Evolutionary conservation across 1,284 basidiomycete genomes (phyloP).

Genomic region (Pascua guehoae): DNA sequence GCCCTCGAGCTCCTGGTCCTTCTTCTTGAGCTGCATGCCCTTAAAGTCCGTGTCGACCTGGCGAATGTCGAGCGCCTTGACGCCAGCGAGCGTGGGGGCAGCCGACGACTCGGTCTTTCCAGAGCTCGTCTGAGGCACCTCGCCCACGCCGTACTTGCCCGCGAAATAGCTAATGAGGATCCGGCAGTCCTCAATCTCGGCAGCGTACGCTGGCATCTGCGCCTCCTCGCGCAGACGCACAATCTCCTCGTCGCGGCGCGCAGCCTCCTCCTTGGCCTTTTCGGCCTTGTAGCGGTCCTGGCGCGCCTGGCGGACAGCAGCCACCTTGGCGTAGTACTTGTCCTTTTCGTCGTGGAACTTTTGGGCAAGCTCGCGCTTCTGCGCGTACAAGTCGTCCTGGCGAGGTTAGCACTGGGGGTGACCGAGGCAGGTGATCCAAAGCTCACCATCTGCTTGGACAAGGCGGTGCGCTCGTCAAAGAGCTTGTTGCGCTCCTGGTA

Average conservation of each 20-base stretch:
- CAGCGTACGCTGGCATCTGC: slow-evolving; percentile 80
- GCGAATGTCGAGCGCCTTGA: slow-evolving; percentile 78
- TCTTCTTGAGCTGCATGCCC: slow-evolving; percentile 79
- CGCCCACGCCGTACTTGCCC: slow-evolving; percentile 59
- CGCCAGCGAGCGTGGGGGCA: slow-evolving; percentile 56
- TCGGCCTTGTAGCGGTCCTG: slow-evolving; percentile 76
- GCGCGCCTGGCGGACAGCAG: slow-evolving; percentile 71
- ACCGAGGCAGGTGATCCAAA: too few species aligned
- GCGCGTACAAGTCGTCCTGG: slow-evolving; percentile 66
- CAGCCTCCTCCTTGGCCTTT: slow-evolving; percentile 75
- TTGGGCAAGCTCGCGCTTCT: slow-evolving; percentile 71
- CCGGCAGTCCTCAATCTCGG: slow-evolving; percentile 89
- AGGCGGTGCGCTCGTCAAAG: slow-evolving; percentile 76
- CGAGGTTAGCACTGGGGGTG: slow-evolving; percentile 2
- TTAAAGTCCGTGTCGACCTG: slow-evolving; percentile 72
- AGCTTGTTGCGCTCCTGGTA: slow-evolving; percentile 78
- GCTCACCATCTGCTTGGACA: slow-evolving; percentile 62
- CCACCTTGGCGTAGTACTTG: slow-evolving; percentile 71
- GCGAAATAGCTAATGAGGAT: slow-evolving; percentile 75
- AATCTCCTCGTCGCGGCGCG: slow-evolving; percentile 76
- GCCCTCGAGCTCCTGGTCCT: slow-evolving; percentile 80
- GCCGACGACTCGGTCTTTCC: slow-evolving; percentile 25
- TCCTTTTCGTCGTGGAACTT: slow-evolving; percentile 78
- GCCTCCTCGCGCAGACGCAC: slow-evolving; percentile 87
- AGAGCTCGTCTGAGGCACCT: slow-evolving; percentile 41